Conservation (phyloP, 768 basidiomycete genomes). For the Mycena kentingensis region DNA sequence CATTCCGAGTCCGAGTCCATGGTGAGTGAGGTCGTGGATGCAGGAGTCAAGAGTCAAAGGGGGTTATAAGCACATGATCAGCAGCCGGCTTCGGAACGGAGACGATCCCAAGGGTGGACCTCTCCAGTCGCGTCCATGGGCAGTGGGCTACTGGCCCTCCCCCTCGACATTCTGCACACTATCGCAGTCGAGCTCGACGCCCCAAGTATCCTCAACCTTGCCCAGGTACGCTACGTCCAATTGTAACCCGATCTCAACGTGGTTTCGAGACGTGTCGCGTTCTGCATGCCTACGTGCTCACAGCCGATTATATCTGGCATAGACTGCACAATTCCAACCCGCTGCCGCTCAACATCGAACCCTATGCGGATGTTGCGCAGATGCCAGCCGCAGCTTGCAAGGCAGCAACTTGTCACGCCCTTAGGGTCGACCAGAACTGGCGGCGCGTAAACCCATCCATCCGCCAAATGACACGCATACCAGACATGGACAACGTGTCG, state of each 20-base stretch:
- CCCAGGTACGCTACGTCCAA: constrained; percentile 41
- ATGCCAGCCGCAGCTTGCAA: constrained; percentile 46
- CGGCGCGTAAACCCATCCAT: constrained; percentile 36
- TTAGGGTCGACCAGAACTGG: constrained; percentile 58
- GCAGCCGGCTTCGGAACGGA: too few relatives aligned
- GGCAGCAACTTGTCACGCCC: constrained; percentile 35
- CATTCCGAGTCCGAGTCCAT: constrained; percentile 80
- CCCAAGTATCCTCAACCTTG: constrained; percentile 47
- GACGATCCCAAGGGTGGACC: too few relatives aligned
- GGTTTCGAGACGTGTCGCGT: constrained; percentile 61
- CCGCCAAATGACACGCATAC: constrained; percentile 39
- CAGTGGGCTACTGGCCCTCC: constrained; percentile 35
- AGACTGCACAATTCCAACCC: constrained; percentile 37
- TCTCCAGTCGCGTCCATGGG: too few relatives aligned
- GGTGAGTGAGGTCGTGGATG: constrained; percentile 46
- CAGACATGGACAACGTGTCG: constrained; percentile 40
- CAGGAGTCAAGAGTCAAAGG: background rate
- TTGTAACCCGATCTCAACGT: constrained; percentile 1
- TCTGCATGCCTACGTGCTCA: constrained; percentile 51
- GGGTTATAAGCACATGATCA: too few relatives aligned
- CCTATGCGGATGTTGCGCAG: constrained; percentile 30
- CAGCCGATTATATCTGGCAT: constrained; percentile 58
- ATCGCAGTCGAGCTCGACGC: constrained; percentile 37
- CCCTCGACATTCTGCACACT: constrained; percentile 46
- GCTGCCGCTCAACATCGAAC: constrained; percentile 49